Evolutionary conservation across 306 rosid genomes (phyloP).

Genomic region (Medicago lupulina): DNA sequence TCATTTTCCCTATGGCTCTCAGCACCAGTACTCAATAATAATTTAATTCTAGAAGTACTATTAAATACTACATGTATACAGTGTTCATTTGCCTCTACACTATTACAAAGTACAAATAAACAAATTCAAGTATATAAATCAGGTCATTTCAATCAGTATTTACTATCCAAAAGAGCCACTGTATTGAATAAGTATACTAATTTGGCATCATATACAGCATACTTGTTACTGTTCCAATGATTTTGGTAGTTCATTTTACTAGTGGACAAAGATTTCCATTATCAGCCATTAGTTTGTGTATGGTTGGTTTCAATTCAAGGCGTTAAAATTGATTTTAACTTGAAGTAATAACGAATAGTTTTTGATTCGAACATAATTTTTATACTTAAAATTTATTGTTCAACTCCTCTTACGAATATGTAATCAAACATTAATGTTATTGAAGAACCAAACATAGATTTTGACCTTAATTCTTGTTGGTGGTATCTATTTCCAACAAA

Average conservation of each 20-base stretch:
- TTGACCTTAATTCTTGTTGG: neutral
- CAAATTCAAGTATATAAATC: constrained; percentile 25
- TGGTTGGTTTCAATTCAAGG: no score
- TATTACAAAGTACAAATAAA: constrained; percentile 22
- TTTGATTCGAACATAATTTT: no score
- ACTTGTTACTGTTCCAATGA: constrained; percentile 14
- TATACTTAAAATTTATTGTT: no score
- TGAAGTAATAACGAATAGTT: no score
- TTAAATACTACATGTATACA: constrained; percentile 22
- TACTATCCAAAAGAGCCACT: constrained; percentile 30
- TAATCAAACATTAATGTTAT: no score
- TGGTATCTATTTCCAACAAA: constrained; percentile 2
- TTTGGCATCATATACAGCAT: constrained; percentile 6
- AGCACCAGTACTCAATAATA: constrained; percentile 39
- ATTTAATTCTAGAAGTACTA: constrained; percentile 4
- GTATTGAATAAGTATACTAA: constrained; percentile 25
- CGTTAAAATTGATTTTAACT: no score
- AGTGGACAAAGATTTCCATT: neutral
- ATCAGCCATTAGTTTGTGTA: no score
- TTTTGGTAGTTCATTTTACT: neutral
- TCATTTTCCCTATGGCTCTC: constrained; percentile 42
- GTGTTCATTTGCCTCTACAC: constrained; percentile 40
- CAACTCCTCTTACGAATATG: no score
- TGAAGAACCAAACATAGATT: neutral
- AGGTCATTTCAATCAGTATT: constrained; percentile 24